Conservation (phyloP, 2,329 filamentous ascomycete species). For the Xylaria sp. region DNA sequence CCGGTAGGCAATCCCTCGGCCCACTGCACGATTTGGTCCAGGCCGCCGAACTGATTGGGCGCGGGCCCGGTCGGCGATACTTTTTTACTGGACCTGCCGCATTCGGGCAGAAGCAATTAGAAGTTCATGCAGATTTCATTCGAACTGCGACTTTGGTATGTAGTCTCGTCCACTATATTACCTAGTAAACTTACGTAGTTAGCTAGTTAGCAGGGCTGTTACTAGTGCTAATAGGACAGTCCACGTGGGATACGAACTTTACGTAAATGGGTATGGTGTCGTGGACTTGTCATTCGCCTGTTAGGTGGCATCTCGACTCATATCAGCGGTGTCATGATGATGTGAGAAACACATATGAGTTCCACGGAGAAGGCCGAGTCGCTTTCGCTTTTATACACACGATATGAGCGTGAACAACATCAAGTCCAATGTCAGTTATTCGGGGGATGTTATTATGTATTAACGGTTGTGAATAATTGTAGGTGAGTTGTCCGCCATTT, state of each 20-base stretch:
- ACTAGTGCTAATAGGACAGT: neutral
- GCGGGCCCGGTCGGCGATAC: constrained; percentile 3
- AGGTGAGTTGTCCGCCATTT: neutral
- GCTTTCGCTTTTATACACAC: neutral
- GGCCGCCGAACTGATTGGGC: constrained; percentile 25
- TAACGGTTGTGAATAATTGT: constrained; percentile 12
- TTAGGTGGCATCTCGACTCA: neutral
- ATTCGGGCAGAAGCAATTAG: constrained; percentile 27
- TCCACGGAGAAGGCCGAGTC: neutral
- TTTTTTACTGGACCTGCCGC: constrained; percentile 28
- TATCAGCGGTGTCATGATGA: neutral
- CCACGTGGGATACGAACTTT: neutral
- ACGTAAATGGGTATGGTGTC: neutral
- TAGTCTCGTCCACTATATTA: neutral
- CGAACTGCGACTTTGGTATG: constrained; percentile 4
- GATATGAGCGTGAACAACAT: neutral
- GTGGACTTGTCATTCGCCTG: neutral
- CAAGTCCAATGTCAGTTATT: neutral
- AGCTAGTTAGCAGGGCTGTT: neutral
- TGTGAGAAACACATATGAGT: neutral
- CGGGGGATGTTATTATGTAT: constrained; percentile 27
- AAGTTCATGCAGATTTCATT: constrained; percentile 1
- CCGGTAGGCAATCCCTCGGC: constrained; percentile 32
- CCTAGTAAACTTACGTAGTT: neutral
- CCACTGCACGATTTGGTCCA: constrained; percentile 21